Evolutionary conservation across 2,329 filamentous ascomycete species (phyloP), one percentile per base, ranked within the genome.

Genomic region (Neopestalotiopsis sp.): DNA sequence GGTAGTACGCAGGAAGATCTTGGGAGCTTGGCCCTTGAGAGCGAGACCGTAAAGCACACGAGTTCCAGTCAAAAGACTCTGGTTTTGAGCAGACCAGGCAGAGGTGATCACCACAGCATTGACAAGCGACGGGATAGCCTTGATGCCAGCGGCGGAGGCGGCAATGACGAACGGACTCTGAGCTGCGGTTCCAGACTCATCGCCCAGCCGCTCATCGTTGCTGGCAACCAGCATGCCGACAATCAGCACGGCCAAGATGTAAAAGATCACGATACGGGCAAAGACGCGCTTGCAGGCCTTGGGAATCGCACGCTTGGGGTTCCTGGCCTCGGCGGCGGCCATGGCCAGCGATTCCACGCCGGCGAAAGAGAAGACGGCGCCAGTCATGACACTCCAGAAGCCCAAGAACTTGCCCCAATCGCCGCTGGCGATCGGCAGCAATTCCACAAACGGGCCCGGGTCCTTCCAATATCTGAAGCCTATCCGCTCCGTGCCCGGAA

Each of bases 391-490:
- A 64, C 78, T 77, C 80, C 83, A 90, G 71, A 88, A 88, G 17
- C 87, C 88, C 4, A 93, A 83, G 74, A 94, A 93, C 14, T 84
- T 82, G 14, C 91, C 91, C 81, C 84, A 88, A 68, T 74, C 73
- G 0, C 88, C 89, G 0, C 80, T 81, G 2, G 84, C 84, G n/a
- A 92, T 86, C 74, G 91, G 66, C 5, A 66, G 34, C 38, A 68
- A 88, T 73, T 91, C 87, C 42, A 90, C 89, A 73, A 92, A 91
- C 0, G 90, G 89, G 1, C 90, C 91, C 0, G 92, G 91, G 40
- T 89, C 79, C 66, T 83, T 87, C 92, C 92, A 94, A 79, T 92
- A 93, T 53, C 84, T 79, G 77, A 93, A 93, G 1, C 91, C 91
- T 65, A 90, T 84, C 4, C 87, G 82, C 24, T 87, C 83, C 0